Evolutionary conservation across 805 yeast genomes (phyloP).

Genomic region (Millerozyma acaciae): DNA sequence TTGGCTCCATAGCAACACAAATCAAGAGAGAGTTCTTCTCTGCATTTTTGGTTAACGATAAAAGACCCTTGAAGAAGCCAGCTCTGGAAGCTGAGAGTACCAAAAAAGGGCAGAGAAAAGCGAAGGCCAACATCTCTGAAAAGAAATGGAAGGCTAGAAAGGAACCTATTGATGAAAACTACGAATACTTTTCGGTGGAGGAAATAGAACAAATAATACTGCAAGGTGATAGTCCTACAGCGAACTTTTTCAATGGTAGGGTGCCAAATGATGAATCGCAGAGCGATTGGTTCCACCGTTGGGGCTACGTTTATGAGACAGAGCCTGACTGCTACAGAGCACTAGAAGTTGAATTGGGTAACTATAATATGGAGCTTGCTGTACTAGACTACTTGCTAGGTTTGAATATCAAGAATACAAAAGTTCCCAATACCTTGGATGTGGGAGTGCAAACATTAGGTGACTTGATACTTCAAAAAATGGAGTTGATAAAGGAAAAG

Average conservation of each 20-base stretch:
- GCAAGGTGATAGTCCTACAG: constrained; percentile 5
- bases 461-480: constrained; percentile 8
- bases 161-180: constrained; percentile 2
- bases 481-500: constrained; percentile 5
- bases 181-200: constrained; percentile 9
- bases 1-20: constrained; percentile 14
- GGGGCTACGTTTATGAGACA: constrained; percentile 14
- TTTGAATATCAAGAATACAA: constrained; percentile 6
- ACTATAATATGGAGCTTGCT: constrained; percentile 10
- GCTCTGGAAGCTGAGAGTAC: no score
- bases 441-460: constrained; percentile 1
- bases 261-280: constrained; percentile 3
- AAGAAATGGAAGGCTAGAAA: constrained; percentile 4
- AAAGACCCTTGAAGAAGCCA: not conserved
- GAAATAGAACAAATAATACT: constrained; percentile 10
- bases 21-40: constrained; percentile 12
- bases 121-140: not conserved
- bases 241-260: constrained; percentile 3
- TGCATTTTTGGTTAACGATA: constrained; percentile 7
- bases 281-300: constrained; percentile 12
- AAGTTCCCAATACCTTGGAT: constrained; percentile 3
- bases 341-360: constrained; percentile 9
- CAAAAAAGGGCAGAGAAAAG: not conserved
- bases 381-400: constrained; percentile 8
- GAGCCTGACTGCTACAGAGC: constrained; percentile 11